These are phyloP conservation scores for Ophiostoma tasmaniense DNA, from an alignment of 2,329 filamentous ascomycete genomes.

Conservation along the genomic window DNA sequence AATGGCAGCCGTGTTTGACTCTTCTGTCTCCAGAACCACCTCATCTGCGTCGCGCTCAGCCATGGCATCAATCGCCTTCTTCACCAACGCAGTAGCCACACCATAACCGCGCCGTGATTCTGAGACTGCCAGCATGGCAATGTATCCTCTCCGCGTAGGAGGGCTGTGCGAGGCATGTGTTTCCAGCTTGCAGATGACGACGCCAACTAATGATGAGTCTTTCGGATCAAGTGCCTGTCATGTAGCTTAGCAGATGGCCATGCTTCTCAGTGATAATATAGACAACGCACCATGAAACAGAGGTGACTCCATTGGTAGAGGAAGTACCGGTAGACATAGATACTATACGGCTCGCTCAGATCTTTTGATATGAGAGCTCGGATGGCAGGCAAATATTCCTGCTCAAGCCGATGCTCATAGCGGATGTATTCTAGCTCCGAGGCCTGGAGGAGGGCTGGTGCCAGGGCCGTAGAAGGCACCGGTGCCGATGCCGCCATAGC, in stretches of 20 bases:
- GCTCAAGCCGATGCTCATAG: conserved; percentile 53
- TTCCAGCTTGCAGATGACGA: conserved; percentile 92
- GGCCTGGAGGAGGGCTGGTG: background rate
- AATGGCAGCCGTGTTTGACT: conserved; percentile 82
- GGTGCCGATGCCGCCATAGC: background rate
- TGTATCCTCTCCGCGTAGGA: conserved; percentile 74
- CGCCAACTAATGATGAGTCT: conserved; percentile 65
- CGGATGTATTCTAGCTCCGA: conserved; percentile 49
- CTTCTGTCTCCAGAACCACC: conserved; percentile 92
- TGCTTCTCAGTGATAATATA: background rate
- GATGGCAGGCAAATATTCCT: conserved; percentile 70
- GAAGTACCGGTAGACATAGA: conserved; percentile 98
- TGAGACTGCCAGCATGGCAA: conserved; percentile 94
- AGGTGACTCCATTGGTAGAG: conserved; percentile 95
- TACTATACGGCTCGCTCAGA: conserved; percentile 95
- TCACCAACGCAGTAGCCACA: conserved; percentile 82
- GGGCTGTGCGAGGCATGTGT: conserved; percentile 74
- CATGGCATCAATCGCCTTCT: conserved; percentile 88
- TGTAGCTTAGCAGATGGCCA: background rate
- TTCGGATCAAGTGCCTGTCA: conserved; percentile 50
- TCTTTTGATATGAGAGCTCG: conserved; percentile 90
- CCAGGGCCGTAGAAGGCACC: background rate
- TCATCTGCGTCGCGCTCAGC: conserved; percentile 75
- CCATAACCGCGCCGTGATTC: conserved; percentile 72
- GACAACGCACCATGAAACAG: conserved; percentile 77